A percentile compares a stretch with the other conserved stretches of the same genome.
Evolutionary conservation across 2,329 filamentous ascomycete genomes (phyloP).

Genomic region (Alternaria angustiovoidea): DNA sequence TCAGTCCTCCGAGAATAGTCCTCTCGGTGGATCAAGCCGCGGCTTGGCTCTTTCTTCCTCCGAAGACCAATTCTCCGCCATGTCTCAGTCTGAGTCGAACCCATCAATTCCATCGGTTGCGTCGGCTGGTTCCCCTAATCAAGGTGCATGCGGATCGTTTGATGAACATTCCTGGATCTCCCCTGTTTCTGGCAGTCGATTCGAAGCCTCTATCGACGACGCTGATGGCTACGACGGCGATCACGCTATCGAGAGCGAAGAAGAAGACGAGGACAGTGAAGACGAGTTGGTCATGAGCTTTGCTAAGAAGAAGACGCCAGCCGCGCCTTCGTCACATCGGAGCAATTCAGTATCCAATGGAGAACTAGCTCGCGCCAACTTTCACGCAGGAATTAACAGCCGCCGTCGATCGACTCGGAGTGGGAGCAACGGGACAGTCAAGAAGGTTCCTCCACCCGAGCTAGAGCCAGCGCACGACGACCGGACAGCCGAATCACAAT

Average conservation of each 20-base stretch:
- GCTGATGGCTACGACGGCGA: conserved; percentile 52
- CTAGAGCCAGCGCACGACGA: conserved; percentile 20
- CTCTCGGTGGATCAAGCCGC: conserved; percentile 42
- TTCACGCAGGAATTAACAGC: conserved; percentile 34
- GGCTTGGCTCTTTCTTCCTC: conserved; percentile 56
- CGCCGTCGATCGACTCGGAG: conserved; percentile 55
- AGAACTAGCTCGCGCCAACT: conserved; percentile 42
- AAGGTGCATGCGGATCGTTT: conserved; percentile 42
- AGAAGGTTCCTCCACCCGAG: conserved; percentile 53
- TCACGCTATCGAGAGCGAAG: conserved; percentile 52
- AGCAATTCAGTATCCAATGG: conserved; percentile 51
- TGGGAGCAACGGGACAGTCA: conserved; percentile 60
- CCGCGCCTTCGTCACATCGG: conserved; percentile 35
- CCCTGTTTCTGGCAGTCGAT: conserved; percentile 38
- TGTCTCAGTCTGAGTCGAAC: conserved; percentile 60
- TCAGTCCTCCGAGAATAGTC: conserved; percentile 53
- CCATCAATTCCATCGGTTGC: conserved; percentile 61
- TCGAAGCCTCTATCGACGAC: conserved; percentile 38
- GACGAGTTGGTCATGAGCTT: conserved; percentile 52
- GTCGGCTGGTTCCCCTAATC: conserved; percentile 58
- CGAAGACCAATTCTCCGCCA: conserved; percentile 57
- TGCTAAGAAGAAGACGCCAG: conserved; percentile 44
- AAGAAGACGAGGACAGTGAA: conserved; percentile 48
- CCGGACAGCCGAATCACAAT: conserved; percentile 12
- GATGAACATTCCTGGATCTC: conserved; percentile 31